Conservation (phyloP, 768 basidiomycete species). For the Lentinus tigrinus region DNA sequence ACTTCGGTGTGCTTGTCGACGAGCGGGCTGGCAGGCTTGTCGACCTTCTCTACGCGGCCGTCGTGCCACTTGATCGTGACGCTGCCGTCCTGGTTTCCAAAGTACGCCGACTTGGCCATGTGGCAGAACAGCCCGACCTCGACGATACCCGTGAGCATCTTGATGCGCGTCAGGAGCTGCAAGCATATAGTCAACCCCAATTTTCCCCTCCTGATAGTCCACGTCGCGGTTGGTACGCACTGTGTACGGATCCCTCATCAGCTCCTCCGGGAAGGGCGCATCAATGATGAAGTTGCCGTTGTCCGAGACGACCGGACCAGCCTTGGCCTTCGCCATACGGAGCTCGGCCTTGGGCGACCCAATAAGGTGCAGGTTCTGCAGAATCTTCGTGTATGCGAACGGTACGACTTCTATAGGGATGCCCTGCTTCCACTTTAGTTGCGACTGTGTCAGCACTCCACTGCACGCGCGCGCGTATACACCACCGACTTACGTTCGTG, state of each 20-base stretch:
- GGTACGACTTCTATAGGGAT: constrained; percentile 97
- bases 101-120: constrained; percentile 95
- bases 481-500: constrained; percentile 53
- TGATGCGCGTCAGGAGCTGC: constrained; percentile 78
- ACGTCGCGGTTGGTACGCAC: too few relatives aligned
- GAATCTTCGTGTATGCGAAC: constrained; percentile 89
- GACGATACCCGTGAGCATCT: constrained; percentile 96
- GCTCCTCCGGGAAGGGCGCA: constrained; percentile 77
- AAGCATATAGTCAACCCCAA: background rate
- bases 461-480: too few relatives aligned
- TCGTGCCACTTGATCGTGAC: constrained; percentile 61
- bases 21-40: constrained; percentile 4
- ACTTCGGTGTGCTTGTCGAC: background rate
- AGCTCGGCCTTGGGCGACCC: constrained; percentile 73
- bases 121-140: constrained; percentile 97
- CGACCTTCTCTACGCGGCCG: constrained; percentile 41
- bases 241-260: constrained; percentile 63
- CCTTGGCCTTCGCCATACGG: constrained; percentile 91
- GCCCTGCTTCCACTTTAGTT: constrained; percentile 73
- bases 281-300: constrained; percentile 99
- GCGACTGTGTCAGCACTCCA: too few relatives aligned
- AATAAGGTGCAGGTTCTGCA: constrained; percentile 64
- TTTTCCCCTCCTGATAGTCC: too few relatives aligned
- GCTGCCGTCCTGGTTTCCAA: constrained; percentile 82
- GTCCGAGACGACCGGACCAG: constrained; percentile 95